phyloP scores from a whole-genome alignment of 1,284 basidiomycete species.

The Trichosporon coremiiforme region DNA sequence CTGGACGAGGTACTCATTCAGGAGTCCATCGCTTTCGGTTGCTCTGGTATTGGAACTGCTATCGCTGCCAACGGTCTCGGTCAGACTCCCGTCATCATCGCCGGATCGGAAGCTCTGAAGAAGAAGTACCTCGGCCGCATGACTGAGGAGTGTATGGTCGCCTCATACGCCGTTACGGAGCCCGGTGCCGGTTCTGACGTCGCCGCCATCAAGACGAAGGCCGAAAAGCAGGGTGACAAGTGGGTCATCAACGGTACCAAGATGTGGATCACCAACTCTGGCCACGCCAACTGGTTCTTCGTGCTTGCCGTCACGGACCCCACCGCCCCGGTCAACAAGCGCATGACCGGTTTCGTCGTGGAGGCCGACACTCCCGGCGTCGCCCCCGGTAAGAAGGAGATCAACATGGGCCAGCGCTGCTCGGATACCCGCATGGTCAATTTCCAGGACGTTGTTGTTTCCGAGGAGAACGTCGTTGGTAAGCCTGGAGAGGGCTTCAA shows the following conservation, averaged over 20 bases:
- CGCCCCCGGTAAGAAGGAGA: constrained; percentile 60
- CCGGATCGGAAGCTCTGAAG: constrained; percentile 60
- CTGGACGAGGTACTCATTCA: constrained; percentile 60
- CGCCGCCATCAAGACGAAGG: constrained; percentile 58
- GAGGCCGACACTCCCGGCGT: constrained; percentile 61
- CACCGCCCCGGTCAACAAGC: constrained; percentile 56
- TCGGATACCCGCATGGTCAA: constrained; percentile 63
- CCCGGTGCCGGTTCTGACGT: constrained; percentile 63
- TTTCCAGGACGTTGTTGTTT: constrained; percentile 61
- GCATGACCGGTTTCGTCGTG: constrained; percentile 63
- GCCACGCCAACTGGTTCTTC: constrained; percentile 61
- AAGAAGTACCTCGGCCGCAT: constrained; percentile 62
- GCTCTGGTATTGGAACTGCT: constrained; percentile 57
- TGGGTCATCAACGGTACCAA: constrained; percentile 61
- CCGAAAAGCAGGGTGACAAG: constrained; percentile 60
- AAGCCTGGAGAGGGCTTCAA: constrained; percentile 62
- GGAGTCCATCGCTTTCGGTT: constrained; percentile 46
- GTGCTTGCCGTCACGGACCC: constrained; percentile 62
- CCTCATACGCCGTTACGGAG: constrained; percentile 62
- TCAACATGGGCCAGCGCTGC: constrained; percentile 65
- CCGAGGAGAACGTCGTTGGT: constrained; percentile 60
- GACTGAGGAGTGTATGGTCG: constrained; percentile 62
- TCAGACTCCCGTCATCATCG: constrained; percentile 61
- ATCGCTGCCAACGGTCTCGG: constrained; percentile 59
- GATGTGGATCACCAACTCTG: constrained; percentile 62